Evolutionary conservation across 2,329 filamentous ascomycete genomes (phyloP).

Genomic region (Malbranchea zuffiana): DNA sequence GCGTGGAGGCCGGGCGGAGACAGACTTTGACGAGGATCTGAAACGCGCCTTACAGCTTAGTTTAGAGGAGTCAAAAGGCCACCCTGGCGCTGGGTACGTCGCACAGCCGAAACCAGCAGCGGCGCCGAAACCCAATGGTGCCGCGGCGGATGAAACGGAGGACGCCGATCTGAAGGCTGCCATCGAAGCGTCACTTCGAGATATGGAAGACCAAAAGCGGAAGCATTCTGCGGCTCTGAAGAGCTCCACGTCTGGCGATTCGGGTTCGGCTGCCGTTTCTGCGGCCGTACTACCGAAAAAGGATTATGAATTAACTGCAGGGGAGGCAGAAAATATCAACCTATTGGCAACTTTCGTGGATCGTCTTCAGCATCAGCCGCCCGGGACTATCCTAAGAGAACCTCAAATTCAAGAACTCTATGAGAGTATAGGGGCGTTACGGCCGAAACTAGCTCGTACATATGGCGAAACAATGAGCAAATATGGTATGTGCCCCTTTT

Average conservation of each 20-base stretch:
- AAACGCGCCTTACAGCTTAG: constrained; percentile 95
- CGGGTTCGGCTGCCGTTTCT: constrained; percentile 40
- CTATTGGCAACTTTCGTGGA: constrained; percentile 90
- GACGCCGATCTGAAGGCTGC: constrained; percentile 89
- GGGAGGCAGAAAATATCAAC: constrained; percentile 96
- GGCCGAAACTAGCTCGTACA: constrained; percentile 86
- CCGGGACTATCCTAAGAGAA: constrained; percentile 89
- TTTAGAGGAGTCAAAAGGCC: constrained; percentile 76
- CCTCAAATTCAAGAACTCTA: constrained; percentile 97
- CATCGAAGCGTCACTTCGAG: constrained; percentile 84
- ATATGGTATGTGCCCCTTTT: constrained; percentile 63
- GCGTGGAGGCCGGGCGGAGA: constrained; percentile 74
- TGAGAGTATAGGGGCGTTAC: constrained; percentile 85
- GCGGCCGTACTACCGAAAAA: constrained; percentile 59
- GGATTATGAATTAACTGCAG: constrained; percentile 84
- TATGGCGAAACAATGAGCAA: constrained; percentile 99
- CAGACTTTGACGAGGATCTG: constrained; percentile 87
- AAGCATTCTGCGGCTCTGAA: constrained; percentile 75
- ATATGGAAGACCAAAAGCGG: constrained; percentile 98
- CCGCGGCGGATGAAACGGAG: constrained; percentile 58
- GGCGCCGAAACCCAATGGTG: constrained; percentile 30
- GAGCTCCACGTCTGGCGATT: constrained; percentile 54
- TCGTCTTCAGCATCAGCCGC: constrained; percentile 84
- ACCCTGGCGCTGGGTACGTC: constrained; percentile 59
- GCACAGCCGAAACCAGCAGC: constrained; percentile 45